Conservation (phyloP, 257 asterid species). For the Parsonsia alboflavescens region DNA sequence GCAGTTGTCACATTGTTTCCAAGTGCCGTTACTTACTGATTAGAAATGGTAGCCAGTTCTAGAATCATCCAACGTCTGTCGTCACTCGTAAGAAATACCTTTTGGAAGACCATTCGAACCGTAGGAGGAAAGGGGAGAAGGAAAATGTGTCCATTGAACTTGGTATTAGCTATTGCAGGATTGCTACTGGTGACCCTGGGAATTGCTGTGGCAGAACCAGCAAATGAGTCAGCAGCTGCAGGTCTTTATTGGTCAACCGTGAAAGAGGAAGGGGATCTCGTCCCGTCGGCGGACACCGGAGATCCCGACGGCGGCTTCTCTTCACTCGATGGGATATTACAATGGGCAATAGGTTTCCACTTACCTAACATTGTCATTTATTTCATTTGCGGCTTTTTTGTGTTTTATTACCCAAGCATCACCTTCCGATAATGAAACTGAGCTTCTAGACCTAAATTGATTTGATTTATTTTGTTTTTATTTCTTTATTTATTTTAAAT, state of each 20-base stretch:
- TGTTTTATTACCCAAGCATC: not conserved
- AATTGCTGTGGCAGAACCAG: slow-evolving; percentile 23
- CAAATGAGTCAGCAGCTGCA: slow-evolving; percentile 35
- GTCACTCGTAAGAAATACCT: not conserved
- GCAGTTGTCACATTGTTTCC: too few relatives aligned
- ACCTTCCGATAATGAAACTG: not conserved
- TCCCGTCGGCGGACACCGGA: slow-evolving; percentile 20
- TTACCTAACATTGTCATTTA: not conserved
- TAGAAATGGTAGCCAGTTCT: not conserved
- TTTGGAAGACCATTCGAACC: not conserved
- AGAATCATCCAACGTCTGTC: not conserved
- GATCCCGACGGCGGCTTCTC: slow-evolving; percentile 78
- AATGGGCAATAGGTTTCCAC: slow-evolving; percentile 77
- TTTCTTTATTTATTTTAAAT: not conserved
- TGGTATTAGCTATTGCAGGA: slow-evolving; percentile 9
- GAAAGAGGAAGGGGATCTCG: slow-evolving; percentile 50
- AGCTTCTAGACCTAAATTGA: not conserved
- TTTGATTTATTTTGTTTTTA: not conserved
- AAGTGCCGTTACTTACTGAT: not conserved
- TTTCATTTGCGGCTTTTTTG: not conserved
- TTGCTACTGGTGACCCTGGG: not conserved
- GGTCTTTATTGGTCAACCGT: slow-evolving; percentile 45
- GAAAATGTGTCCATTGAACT: slow-evolving; percentile 17
- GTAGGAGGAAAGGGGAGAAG: not conserved
- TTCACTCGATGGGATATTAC: slow-evolving; percentile 80